Evolutionary conservation across 2,329 filamentous ascomycete genomes (phyloP).

Genomic region (Pseudopyrenochaeta lycopersici): DNA sequence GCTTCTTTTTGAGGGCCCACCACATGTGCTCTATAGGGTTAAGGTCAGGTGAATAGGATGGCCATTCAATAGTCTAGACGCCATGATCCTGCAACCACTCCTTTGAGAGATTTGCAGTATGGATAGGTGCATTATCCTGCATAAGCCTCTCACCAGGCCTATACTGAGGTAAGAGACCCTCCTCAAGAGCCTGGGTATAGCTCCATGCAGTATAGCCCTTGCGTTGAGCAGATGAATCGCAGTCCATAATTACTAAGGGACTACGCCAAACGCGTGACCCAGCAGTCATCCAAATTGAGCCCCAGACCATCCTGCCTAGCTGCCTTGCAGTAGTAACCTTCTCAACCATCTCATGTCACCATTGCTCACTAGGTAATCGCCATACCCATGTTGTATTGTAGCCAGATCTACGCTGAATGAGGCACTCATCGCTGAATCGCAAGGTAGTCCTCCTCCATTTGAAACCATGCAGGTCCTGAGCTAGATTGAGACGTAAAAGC

Average conservation of each 20-base stretch:
- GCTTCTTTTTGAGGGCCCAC: conserved; percentile 18
- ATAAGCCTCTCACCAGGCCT: conserved; percentile 11
- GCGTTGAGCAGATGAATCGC: conserved; percentile 2
- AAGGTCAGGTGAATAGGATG: conserved; percentile 29
- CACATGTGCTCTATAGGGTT: conserved; percentile 34
- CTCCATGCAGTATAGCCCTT: no score
- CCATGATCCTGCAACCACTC: conserved; percentile 19
- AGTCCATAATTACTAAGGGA: conserved; percentile 11
- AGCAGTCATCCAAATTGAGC: conserved; percentile 2
- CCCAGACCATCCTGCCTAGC: conserved; percentile 1
- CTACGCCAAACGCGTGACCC: neutral
- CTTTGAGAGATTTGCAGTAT: conserved; percentile 8
- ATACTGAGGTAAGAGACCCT: conserved; percentile 6
- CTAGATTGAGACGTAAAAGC: no score
- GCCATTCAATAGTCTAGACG: conserved; percentile 19
- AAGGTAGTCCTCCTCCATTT: no score
- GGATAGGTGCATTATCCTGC: conserved; percentile 29
- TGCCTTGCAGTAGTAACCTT: no score
- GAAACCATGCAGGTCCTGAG: no score
- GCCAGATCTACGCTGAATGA: no score
- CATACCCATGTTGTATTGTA: no score
- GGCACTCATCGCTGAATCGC: no score
- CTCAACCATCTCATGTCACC: no score
- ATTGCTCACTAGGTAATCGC: no score
- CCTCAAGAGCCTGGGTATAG: conserved; percentile 3